Conservation (phyloP, 2,329 filamentous ascomycete species). For the Iodosphaeria phyllophila region DNA sequence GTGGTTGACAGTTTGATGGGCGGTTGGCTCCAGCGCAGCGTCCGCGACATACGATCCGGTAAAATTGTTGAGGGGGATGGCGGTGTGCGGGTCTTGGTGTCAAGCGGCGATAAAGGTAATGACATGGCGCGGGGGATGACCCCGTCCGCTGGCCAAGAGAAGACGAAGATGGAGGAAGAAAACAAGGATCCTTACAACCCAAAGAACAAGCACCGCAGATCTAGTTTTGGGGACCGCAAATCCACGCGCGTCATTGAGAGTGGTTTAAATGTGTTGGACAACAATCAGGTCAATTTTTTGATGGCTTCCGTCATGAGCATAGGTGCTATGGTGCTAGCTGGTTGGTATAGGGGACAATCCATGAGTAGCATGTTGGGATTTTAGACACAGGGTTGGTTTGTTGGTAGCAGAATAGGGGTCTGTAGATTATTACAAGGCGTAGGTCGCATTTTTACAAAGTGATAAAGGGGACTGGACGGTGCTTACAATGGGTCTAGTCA, state of each 20-base stretch:
- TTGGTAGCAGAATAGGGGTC: too few species aligned
- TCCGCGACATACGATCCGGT: slow-evolving; percentile 65
- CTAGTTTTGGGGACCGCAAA: slow-evolving; percentile 33
- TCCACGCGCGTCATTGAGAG: slow-evolving; percentile 47
- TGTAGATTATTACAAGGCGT: too few species aligned
- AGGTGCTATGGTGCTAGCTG: slow-evolving; percentile 49
- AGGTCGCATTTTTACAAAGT: too few species aligned
- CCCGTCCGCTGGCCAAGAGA: slow-evolving; percentile 14
- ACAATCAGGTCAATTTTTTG: slow-evolving; percentile 86
- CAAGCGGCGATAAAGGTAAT: slow-evolving; percentile 21
- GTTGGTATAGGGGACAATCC: slow-evolving; percentile 40
- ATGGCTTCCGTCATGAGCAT: slow-evolving; percentile 77
- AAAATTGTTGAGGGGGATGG: slow-evolving; percentile 81
- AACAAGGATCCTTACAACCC: slow-evolving; percentile 24
- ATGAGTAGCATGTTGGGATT: slow-evolving; percentile 24
- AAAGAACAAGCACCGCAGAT: slow-evolving; percentile 26
- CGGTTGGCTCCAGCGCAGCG: slow-evolving; percentile 67
- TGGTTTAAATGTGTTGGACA: slow-evolving; percentile 62
- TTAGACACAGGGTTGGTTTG: slow-evolving; percentile 9
- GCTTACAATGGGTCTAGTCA: too few species aligned
- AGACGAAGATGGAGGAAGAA: slow-evolving; percentile 14
- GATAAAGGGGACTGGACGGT: too few species aligned
- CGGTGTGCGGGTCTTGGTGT: slow-evolving; percentile 38
- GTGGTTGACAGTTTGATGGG: slow-evolving; percentile 78
- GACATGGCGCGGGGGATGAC: slow-evolving; percentile 19